These are phyloP conservation scores for Vigna mungo DNA, from an alignment of 306 rosid species.

Conservation along the genomic window DNA sequence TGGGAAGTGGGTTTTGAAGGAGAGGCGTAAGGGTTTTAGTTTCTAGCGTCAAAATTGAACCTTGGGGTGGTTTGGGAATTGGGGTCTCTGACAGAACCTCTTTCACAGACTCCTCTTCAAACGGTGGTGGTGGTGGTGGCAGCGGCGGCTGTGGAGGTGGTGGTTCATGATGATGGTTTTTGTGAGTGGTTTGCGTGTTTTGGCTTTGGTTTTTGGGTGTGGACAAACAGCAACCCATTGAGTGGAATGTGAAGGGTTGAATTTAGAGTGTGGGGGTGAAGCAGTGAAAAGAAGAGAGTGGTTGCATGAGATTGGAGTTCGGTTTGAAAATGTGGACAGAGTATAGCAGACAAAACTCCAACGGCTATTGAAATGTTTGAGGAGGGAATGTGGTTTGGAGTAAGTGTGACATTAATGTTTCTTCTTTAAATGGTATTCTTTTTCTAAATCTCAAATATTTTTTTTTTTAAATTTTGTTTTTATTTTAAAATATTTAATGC, in stretches of 20 bases:
- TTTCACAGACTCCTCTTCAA: conserved; percentile 83
- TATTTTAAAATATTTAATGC: no score
- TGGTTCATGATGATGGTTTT: conserved; percentile 36
- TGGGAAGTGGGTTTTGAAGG: conserved; percentile 22
- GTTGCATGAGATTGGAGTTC: conserved; percentile 38
- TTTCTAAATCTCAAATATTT: no score
- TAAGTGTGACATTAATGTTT: neutral
- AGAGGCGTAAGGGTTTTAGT: conserved; percentile 43
- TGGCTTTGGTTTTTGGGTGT: conserved; percentile 49
- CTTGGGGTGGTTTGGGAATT: conserved; percentile 53
- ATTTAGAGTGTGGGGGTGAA: conserved; percentile 32
- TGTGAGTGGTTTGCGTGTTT: conserved; percentile 22
- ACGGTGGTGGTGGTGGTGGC: neutral
- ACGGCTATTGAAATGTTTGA: conserved; percentile 57
- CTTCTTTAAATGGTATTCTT: no score
- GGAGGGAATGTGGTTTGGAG: neutral
- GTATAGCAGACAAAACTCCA: conserved; percentile 42
- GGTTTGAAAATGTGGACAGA: conserved; percentile 37
- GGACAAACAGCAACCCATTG: conserved; percentile 93
- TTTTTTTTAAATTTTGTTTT: no score
- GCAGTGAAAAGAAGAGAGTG: conserved; percentile 27
- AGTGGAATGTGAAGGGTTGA: conserved; percentile 6
- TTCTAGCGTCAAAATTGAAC: conserved; percentile 33
- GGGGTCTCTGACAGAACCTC: conserved; percentile 94
- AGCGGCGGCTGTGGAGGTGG: conserved; percentile 4